Percentiles rank a stretch among this genome's conserved stretches.
Evolutionary conservation across 192 early-diverging fungal species (phyloP).

Genomic region (Phycomyces nitens): DNA sequence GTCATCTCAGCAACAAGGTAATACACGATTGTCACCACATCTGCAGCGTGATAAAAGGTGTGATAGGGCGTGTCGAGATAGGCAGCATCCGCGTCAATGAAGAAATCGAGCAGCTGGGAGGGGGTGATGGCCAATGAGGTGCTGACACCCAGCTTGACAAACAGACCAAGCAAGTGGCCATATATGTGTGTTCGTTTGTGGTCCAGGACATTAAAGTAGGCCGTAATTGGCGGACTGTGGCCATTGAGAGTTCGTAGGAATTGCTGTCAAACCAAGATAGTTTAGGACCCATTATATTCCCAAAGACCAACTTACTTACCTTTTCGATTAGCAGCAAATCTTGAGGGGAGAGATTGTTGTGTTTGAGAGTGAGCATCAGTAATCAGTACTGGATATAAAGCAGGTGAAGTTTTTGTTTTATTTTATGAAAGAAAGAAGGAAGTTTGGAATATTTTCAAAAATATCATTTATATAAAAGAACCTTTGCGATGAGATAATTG

Average conservation of each 20-base stretch:
- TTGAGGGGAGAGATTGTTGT: conserved; percentile 44
- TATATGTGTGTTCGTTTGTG: conserved; percentile 68
- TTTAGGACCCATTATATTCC: too few species aligned
- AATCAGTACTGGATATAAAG: too few species aligned
- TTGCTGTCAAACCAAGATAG: conserved; percentile 40
- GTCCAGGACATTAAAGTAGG: conserved; percentile 60
- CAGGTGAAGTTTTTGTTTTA: not conserved
- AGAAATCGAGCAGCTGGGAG: conserved; percentile 77
- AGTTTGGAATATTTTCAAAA: too few species aligned
- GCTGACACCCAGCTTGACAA: conserved; percentile 58
- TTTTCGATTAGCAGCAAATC: conserved; percentile 55
- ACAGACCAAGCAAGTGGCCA: conserved; percentile 79
- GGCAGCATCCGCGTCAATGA: conserved; percentile 70
- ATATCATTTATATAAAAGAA: not conserved
- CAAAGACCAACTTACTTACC: too few species aligned
- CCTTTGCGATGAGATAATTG: not conserved
- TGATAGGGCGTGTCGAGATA: conserved; percentile 84
- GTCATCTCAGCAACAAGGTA: conserved; percentile 73
- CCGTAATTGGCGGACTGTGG: conserved; percentile 58
- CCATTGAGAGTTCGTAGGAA: conserved; percentile 47
- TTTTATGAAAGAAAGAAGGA: not conserved
- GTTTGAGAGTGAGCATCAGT: conserved; percentile 44
- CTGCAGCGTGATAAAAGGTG: conserved; percentile 86
- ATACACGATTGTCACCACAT: conserved; percentile 79
- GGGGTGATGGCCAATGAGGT: conserved; percentile 50